phyloP scores from a whole-genome alignment of 192 early-diverging fungal genomes.

The Pilaira anomala region DNA sequence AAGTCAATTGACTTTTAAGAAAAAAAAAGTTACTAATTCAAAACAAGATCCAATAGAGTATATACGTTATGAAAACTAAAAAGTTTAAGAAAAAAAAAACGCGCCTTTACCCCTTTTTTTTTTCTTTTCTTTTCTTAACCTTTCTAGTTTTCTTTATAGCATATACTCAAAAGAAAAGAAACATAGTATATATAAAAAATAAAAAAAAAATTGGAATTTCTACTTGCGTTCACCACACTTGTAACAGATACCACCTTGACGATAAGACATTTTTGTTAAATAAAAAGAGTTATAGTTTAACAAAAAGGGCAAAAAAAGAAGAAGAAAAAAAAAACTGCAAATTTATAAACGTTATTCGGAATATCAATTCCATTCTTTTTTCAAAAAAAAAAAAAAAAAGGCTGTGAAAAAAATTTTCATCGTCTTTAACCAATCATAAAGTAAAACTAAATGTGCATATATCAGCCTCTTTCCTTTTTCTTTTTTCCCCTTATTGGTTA shows the following conservation, averaged over 20 bases:
- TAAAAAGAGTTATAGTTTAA: constrained; percentile 10
- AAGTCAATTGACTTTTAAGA: too few species aligned
- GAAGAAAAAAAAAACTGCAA: background rate
- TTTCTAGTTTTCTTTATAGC: too few species aligned
- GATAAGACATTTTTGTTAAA: constrained; percentile 31
- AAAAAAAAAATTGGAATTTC: constrained; percentile 7
- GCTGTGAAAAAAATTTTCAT: background rate
- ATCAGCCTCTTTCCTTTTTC: background rate
- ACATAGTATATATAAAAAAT: background rate
- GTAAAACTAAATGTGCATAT: background rate
- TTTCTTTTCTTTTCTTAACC: too few species aligned
- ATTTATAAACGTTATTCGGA: too few species aligned
- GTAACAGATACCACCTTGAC: constrained; percentile 33
- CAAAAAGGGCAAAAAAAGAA: constrained; percentile 14
- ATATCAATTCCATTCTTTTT: too few species aligned
- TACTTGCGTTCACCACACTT: constrained; percentile 43
- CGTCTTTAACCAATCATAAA: background rate
- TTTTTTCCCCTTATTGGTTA: too few species aligned
- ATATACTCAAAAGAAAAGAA: too few species aligned
- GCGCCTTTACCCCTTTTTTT: too few species aligned
- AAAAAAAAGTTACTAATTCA: background rate
- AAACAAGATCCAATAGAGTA: background rate
- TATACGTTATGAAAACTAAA: background rate
- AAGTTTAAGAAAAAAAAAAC: background rate
- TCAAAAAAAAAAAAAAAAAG: too few species aligned